phyloP scores from a whole-genome alignment of 2,329 filamentous ascomycete species.

The Neonectria faginata region DNA sequence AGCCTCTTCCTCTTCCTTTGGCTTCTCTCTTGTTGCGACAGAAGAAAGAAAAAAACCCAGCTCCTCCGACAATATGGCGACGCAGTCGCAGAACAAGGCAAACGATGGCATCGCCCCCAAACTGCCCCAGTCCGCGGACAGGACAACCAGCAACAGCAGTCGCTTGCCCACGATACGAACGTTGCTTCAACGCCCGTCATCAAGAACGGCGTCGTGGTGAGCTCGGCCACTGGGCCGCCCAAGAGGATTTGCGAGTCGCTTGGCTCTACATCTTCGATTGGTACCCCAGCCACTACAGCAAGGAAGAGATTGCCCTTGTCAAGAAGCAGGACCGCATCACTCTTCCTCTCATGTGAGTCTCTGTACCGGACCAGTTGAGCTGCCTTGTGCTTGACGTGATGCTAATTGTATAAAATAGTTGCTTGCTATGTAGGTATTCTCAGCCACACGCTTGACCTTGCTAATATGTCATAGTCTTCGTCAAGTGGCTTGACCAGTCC shows the following conservation, averaged over 20 bases:
- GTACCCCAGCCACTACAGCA: slow-evolving; percentile 49
- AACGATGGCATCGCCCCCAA: slow-evolving; percentile 7
- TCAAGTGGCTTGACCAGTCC: slow-evolving; percentile 50
- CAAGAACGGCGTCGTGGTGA: slow-evolving; percentile 41
- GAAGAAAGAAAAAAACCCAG: not conserved
- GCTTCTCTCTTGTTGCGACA: not conserved
- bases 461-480: slow-evolving; percentile 32
- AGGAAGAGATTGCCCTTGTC: slow-evolving; percentile 44
- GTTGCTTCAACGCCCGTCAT: slow-evolving; percentile 17
- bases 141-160: not conserved
- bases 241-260: slow-evolving; percentile 39
- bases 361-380: not conserved
- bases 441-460: not conserved
- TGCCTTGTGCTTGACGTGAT: not conserved
- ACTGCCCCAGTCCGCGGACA: not conserved
- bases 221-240: slow-evolving; percentile 38
- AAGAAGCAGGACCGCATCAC: slow-evolving; percentile 47
- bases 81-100: not conserved
- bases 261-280: slow-evolving; percentile 48
- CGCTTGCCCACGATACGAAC: not conserved
- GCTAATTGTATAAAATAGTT: slow-evolving; percentile 13
- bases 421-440: slow-evolving; percentile 28
- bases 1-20: not conserved
- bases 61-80: not conserved
- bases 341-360: slow-evolving; percentile 46